These are phyloP conservation scores for Dryas alaskensis DNA, from an alignment of 306 rosid genomes.

Conservation along the genomic window DNA sequence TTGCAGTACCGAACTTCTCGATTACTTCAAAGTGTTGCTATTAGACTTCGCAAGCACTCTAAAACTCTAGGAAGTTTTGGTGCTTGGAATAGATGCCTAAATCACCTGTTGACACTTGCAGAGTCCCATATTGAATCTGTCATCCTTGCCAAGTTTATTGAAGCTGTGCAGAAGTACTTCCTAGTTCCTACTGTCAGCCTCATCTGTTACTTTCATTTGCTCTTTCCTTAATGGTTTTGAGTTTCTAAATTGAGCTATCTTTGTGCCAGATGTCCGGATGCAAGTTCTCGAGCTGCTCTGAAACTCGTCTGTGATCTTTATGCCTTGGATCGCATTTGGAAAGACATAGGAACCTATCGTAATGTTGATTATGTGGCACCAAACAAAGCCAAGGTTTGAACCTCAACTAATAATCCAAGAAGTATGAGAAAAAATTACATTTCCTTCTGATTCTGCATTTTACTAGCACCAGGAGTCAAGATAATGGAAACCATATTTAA, in stretches of 20 bases:
- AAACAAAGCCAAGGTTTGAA: constrained; percentile 85
- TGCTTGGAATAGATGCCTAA: constrained; percentile 97
- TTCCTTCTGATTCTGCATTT: not conserved
- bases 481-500: not conserved
- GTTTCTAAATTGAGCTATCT: constrained; percentile 22
- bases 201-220: constrained; percentile 10
- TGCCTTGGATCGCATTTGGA: constrained; percentile 93
- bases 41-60: constrained; percentile 80
- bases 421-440: not conserved
- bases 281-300: constrained; percentile 75
- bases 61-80: constrained; percentile 83
- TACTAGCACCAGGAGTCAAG: not conserved
- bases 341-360: constrained; percentile 97
- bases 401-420: not conserved
- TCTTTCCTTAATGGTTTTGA: constrained; percentile 10
- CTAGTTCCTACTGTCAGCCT: constrained; percentile 13
- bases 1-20: constrained; percentile 91
- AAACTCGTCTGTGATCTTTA: constrained; percentile 91
- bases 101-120: constrained; percentile 92
- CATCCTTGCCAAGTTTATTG: constrained; percentile 87
- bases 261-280: constrained; percentile 66
- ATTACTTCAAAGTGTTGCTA: constrained; percentile 86
- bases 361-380: constrained; percentile 96
- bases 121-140: constrained; percentile 92
- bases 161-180: constrained; percentile 73